These are phyloP conservation scores for Gentiana macrophylla DNA, from an alignment of 257 asterid species.

Conservation along the genomic window DNA sequence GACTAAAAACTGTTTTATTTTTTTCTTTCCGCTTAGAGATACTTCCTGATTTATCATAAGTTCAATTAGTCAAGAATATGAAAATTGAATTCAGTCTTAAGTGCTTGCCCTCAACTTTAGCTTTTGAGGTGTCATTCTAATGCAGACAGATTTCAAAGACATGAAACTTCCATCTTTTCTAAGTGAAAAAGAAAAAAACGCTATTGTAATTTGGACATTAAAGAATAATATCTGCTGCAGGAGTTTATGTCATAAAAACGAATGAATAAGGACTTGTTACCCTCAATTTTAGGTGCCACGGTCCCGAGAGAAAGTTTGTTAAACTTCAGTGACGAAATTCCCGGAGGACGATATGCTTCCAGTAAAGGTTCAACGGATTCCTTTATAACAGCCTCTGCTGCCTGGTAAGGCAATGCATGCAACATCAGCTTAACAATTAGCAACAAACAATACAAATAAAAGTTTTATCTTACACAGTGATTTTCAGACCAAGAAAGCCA, in stretches of 20 bases:
- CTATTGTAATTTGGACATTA: neutral
- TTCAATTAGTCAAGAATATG: no score
- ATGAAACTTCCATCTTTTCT: no score
- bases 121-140: no score
- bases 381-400: slow-evolving; percentile 89
- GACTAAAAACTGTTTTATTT: no score
- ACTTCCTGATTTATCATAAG: no score
- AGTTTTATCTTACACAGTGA: no score
- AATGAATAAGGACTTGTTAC: slow-evolving; percentile 19
- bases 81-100: no score
- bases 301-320: slow-evolving; percentile 86
- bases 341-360: slow-evolving; percentile 86
- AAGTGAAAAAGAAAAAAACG: neutral
- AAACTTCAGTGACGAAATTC: slow-evolving; percentile 80
- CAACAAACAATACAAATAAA: no score
- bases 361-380: slow-evolving; percentile 92
- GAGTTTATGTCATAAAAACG: neutral
- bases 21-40: no score
- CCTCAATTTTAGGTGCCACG: slow-evolving; percentile 75
- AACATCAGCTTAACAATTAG: neutral
- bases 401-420: slow-evolving; percentile 39
- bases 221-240: slow-evolving; percentile 19
- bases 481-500: no score
- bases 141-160: no score
- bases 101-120: no score